phyloP scores from a whole-genome alignment of 805 yeast species.

The Nakazawaea wyomingensis region DNA sequence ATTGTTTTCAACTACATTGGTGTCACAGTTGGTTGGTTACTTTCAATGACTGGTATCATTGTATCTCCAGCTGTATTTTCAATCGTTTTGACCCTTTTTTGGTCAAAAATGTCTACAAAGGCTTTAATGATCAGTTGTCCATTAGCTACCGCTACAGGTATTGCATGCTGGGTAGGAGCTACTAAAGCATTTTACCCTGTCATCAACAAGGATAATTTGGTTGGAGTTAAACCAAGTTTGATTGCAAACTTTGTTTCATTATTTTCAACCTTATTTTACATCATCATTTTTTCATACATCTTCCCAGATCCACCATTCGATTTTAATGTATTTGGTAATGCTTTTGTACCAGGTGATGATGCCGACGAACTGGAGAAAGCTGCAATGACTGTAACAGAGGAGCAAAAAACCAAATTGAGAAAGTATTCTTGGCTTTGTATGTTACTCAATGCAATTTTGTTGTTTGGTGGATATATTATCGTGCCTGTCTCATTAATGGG shows the following conservation, averaged over 20 bases:
- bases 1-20: constrained; percentile 36
- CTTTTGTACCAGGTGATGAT: constrained; percentile 29
- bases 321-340: constrained; percentile 15
- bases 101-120: constrained; percentile 24
- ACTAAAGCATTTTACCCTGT: constrained; percentile 20
- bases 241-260: constrained; percentile 26
- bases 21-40: constrained; percentile 36
- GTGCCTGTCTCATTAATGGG: constrained; percentile 30
- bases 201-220: constrained; percentile 22
- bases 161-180: constrained; percentile 38
- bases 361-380: constrained; percentile 27
- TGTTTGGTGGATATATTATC: constrained; percentile 27
- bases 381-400: constrained; percentile 20
- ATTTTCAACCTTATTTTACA: constrained; percentile 18
- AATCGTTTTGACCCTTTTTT: constrained; percentile 31
- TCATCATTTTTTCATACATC: constrained; percentile 21
- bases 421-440: constrained; percentile 36
- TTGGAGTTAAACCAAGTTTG: constrained; percentile 19
- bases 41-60: constrained; percentile 34
- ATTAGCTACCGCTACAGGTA: constrained; percentile 48
- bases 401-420: constrained; percentile 22
- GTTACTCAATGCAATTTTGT: constrained; percentile 28
- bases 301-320: constrained; percentile 30
- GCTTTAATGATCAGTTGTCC: constrained; percentile 35
- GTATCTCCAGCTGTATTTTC: constrained; percentile 32